Conservation (phyloP, 176 grass and related monocot species). For the Musa beccarii region DNA sequence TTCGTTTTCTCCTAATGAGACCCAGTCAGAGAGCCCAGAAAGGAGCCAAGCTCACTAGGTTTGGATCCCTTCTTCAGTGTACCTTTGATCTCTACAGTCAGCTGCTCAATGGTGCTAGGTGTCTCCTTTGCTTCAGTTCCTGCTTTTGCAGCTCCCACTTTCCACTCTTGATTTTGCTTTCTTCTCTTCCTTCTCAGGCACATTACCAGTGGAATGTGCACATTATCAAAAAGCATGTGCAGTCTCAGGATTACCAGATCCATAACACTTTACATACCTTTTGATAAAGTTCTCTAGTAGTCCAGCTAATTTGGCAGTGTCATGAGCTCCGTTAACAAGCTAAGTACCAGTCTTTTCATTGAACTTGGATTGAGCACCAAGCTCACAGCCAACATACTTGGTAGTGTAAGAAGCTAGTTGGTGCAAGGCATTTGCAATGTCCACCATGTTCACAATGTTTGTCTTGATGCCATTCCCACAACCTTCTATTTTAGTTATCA, state of each 20-base stretch:
- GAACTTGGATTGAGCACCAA: slow-evolving; percentile 63
- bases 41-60: slow-evolving; percentile 30
- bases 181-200: slow-evolving; percentile 29
- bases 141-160: not conserved
- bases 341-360: slow-evolving; percentile 50
- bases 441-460: slow-evolving; percentile 83
- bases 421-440: slow-evolving; percentile 57
- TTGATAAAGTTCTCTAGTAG: slow-evolving; percentile 82
- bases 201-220: slow-evolving; percentile 35
- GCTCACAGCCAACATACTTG: slow-evolving; percentile 62
- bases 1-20: slow-evolving; percentile 43
- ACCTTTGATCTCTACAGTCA: slow-evolving; percentile 38
- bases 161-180: not conserved
- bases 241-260: slow-evolving; percentile 71
- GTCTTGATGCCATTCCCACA: slow-evolving; percentile 71
- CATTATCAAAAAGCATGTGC: slow-evolving; percentile 27
- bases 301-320: slow-evolving; percentile 61
- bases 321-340: slow-evolving; percentile 70
- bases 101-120: slow-evolving; percentile 1
- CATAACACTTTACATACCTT: slow-evolving; percentile 78
- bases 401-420: slow-evolving; percentile 63
- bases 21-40: slow-evolving; percentile 10
- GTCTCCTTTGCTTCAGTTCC: not conserved
- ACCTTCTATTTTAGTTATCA: slow-evolving; percentile 72
- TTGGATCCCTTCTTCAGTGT: slow-evolving; percentile 34